Base-by-base conservation (phyloP, 495 filamentous ascomycete genomes). In the Xylaria acuta region DNA sequence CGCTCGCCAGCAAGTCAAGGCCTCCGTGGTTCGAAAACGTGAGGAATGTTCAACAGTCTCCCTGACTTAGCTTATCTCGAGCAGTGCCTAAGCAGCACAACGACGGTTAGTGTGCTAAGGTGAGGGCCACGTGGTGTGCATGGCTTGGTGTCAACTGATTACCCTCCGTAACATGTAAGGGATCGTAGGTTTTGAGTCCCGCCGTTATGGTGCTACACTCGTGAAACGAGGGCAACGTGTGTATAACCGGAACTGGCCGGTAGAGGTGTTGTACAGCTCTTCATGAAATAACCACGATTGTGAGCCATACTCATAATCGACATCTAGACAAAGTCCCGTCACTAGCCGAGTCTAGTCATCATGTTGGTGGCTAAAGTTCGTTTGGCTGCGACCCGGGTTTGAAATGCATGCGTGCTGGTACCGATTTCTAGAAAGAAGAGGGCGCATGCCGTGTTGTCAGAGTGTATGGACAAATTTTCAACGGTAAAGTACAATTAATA, bases 121-220 rank as follows among this genome's bases (percentile, higher is more conserved):
- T 8, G 38, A 30, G 8, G 60, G 22, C 36, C 60, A 64, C 36
- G 38, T 64, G 60, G 38, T 41, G 9, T 7, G 11, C 22, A 45
- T 41, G 6, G 56, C 32, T 59, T 59, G n/a, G 56, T 63, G 36
- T 64, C 36, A 30, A 43, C 22, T 18, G 60, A 27, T 30, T 64
- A 16, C 18, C 22, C n/a, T 40, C 59, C 34, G 20, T 12, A 34
- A 60, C 58, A 38, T 38, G 27, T 36, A 36, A 34, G 34, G 34
- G 32, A n/a, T 38, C 32, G 18, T 22, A 20, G 32, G 25, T 38
- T 63, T n/a, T 22, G 58, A n/a, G 12, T 64, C 36, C n/a, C 60
- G 32, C 34, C 30, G 8, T 27, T 56, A 43, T 27, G 0, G 18
- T 16, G 59, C 3, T 63, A 30, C 60, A 64, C 36, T 22, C 0